phyloP scores from a whole-genome alignment of 2,329 filamentous ascomycete genomes.

The Ophiostoma novo-ulmi region DNA sequence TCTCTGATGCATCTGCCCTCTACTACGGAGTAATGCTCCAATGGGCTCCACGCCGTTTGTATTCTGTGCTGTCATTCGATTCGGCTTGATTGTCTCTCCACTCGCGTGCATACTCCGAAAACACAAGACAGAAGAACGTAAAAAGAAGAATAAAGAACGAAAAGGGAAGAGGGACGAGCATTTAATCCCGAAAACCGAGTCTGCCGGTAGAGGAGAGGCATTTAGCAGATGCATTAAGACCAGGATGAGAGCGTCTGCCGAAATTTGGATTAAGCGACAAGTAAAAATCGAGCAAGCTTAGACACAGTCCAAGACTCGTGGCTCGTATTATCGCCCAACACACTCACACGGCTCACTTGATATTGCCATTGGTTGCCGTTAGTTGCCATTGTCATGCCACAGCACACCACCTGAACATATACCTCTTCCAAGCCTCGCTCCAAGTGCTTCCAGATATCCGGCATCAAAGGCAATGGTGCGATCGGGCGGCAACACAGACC shows the following conservation, averaged over 20 bases:
- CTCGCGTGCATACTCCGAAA: neutral
- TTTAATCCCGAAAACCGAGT: conserved; percentile 9
- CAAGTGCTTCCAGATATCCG: neutral
- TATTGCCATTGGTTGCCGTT: neutral
- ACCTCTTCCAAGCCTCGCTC: neutral
- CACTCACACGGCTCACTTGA: neutral
- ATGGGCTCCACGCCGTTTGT: conserved; percentile 10
- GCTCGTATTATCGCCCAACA: neutral
- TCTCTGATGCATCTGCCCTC: neutral
- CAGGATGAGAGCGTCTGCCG: neutral
- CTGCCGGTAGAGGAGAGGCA: neutral
- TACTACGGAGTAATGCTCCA: neutral
- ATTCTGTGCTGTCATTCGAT: conserved; percentile 9
- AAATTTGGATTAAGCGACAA: neutral
- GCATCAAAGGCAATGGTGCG: neutral
- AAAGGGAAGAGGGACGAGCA: neutral
- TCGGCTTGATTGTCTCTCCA: conserved; percentile 11
- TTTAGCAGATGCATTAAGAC: conserved; percentile 9
- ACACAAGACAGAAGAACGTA: neutral
- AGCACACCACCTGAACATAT: neutral
- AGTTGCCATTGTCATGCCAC: conserved; percentile 5
- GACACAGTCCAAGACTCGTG: too few relatives aligned
- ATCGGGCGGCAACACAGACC: neutral
- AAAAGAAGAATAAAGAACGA: neutral
- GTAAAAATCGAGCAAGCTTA: too few relatives aligned